Evolutionary conservation across 192 early-diverging fungal species (phyloP).

Genomic region (Spizellomyces sp.): DNA sequence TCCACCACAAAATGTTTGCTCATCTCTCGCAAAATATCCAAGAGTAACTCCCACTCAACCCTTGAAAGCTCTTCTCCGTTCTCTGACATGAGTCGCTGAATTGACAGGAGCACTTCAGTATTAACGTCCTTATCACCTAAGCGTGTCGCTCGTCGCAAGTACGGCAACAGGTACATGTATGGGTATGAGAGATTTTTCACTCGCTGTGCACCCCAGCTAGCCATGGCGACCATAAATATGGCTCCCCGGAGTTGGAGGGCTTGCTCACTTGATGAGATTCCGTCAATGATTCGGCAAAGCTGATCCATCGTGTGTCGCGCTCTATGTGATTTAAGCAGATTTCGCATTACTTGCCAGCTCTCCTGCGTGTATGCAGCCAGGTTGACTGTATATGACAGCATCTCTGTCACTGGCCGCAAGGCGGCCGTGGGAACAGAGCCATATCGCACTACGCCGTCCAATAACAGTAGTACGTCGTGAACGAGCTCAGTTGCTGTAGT

Average conservation of each 20-base stretch:
- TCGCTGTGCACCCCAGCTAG: constrained; percentile 56
- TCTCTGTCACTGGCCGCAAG: constrained; percentile 7
- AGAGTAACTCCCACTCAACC: constrained; percentile 54
- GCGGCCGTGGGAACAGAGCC: constrained; percentile 26
- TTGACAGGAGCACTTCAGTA: constrained; percentile 18
- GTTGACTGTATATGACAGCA: constrained; percentile 11
- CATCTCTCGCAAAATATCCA: constrained; percentile 48
- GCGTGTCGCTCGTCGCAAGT: constrained; percentile 36
- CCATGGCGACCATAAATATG: constrained; percentile 54
- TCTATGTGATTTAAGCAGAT: constrained; percentile 65
- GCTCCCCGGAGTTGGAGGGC: constrained; percentile 52
- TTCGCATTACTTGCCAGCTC: constrained; percentile 61
- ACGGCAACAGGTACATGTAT: constrained; percentile 30
- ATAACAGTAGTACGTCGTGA: constrained; percentile 11
- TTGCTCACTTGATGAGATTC: constrained; percentile 2
- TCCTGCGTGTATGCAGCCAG: not conserved
- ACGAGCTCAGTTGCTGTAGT: constrained; percentile 9
- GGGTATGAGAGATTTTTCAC: constrained; percentile 47
- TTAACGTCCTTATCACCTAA: constrained; percentile 22
- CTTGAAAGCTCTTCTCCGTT: constrained; percentile 34
- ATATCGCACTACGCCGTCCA: constrained; percentile 34
- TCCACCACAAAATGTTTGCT: constrained; percentile 13
- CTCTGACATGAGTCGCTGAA: constrained; percentile 22
- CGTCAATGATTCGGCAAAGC: constrained; percentile 52
- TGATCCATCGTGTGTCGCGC: constrained; percentile 59